Evolutionary conservation across 768 basidiomycete species (phyloP), one percentile per base, ranked within the genome.

Genomic region (Sporobolomyces roseus): DNA sequence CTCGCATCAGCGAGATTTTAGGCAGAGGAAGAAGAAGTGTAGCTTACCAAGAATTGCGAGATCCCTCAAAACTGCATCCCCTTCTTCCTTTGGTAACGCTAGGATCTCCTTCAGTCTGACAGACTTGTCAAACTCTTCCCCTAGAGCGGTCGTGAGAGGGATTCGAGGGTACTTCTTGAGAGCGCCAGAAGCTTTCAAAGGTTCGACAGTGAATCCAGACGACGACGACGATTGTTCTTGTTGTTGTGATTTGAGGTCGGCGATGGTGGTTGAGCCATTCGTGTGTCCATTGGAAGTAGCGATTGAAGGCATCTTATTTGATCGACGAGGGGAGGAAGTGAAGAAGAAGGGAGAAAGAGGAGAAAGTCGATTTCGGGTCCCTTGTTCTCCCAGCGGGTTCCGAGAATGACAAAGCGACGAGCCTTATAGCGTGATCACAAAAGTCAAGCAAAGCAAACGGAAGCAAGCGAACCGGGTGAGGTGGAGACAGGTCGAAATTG

Each of bases 41-140:
- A n/a, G n/a, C 66, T 43, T 33, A 72, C 73, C 69, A 25, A 65
- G 55, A 29, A 71, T 63, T 10, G 73, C 73, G 6, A 75, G 38
- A 46, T 74, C 73, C 23, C 56, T 59, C 5, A 75, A 48, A 13
- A 74, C 23, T 5, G 25, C 45, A 29, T 65, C 66, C 10, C 64
- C 61, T 49, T 72, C 36, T 45, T 62, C 61, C 52, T 64, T 63
- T 21, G 64, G 65, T 30, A 73, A 36, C 35, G 30, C 43, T 6
- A 73, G 48, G 8, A 70, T 45, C 58, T 66, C 60, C 51, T 60
- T 66, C 23, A 73, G 38, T 38, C 50, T 33, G 41, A 70, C 61
- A 9, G 13, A 21, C 23, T n/a, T 13, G 1, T 27, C 61, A 50
- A 73, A 73, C 51, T 63, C 52, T 48, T 66, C 59, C 17, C 72